phyloP scores from a whole-genome alignment of 2,329 filamentous ascomycete species.

The Colletotrichum orbiculare region DNA sequence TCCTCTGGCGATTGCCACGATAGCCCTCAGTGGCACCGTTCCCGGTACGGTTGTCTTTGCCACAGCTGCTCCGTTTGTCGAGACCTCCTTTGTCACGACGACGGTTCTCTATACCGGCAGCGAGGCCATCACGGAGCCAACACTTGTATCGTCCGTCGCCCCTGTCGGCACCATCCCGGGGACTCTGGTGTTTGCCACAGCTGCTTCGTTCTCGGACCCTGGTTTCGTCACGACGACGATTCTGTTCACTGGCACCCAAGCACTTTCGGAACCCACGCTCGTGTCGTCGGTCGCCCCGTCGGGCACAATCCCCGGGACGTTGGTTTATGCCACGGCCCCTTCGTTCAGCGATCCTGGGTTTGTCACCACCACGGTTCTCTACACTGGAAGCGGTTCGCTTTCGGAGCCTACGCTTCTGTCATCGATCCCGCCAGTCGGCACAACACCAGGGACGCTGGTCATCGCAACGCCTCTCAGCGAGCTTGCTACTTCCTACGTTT shows the following conservation, averaged over 20 bases:
- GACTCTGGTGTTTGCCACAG: constrained; percentile 15
- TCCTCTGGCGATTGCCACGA: neutral
- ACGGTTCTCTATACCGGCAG: neutral
- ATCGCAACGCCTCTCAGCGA: neutral
- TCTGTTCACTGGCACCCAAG: neutral
- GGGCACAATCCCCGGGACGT: constrained; percentile 16
- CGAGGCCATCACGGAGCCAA: neutral
- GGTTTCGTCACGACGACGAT: constrained; percentile 2
- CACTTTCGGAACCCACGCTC: neutral
- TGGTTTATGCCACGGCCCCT: neutral
- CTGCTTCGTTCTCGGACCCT: neutral
- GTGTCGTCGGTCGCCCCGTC: constrained; percentile 6
- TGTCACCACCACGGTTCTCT: constrained; percentile 3
- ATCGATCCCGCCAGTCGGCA: neutral
- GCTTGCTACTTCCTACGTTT: neutral
- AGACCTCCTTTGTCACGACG: neutral
- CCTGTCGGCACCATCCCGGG: constrained; percentile 18
- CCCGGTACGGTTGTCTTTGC: neutral
- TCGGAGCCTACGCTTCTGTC: constrained; percentile 1
- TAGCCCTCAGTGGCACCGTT: neutral
- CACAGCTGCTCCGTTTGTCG: no score
- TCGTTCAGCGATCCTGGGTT: neutral
- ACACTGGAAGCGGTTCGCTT: neutral
- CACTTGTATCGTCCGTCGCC: constrained; percentile 11
- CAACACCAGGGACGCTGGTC: neutral